Evolutionary conservation across 345 rosid species (phyloP).

Genomic region (Garcia nutans): DNA sequence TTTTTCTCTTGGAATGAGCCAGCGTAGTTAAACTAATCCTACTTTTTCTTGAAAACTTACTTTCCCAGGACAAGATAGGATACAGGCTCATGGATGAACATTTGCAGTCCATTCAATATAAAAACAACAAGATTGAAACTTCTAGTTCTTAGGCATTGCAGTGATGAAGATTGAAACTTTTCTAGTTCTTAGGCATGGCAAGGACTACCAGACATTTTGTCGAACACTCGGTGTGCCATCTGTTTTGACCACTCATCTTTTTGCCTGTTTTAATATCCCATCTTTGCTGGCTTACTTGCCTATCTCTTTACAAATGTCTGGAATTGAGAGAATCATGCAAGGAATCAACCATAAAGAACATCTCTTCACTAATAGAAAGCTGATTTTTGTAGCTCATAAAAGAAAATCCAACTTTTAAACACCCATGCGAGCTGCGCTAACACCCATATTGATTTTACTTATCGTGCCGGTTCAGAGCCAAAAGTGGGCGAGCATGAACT

Average conservation of each 20-base stretch:
- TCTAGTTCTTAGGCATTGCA: background rate
- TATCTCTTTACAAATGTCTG: too few relatives aligned
- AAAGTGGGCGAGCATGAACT: too few relatives aligned
- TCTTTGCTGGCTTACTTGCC: background rate
- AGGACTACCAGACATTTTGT: conserved; percentile 14
- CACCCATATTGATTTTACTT: too few relatives aligned
- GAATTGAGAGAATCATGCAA: too few relatives aligned
- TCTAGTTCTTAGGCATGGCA: background rate
- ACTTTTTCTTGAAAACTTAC: background rate
- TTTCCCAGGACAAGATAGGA: conserved; percentile 5
- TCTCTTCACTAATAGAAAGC: too few relatives aligned
- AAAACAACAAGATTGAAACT: background rate
- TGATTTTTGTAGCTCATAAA: too few relatives aligned
- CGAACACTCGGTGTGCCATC: conserved; percentile 17
- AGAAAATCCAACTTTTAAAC: too few relatives aligned
- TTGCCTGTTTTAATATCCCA: too few relatives aligned
- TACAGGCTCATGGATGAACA: conserved; percentile 7
- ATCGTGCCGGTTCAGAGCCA: too few relatives aligned
- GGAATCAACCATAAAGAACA: too few relatives aligned
- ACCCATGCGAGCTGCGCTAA: too few relatives aligned
- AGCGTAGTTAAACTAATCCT: conserved; percentile 6
- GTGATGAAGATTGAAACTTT: background rate
- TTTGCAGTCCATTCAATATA: conserved; percentile 15
- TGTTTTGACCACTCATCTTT: background rate
- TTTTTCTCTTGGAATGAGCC: conserved; percentile 32